These are phyloP conservation scores for Coemansia sp. DNA, from an alignment of 192 early-diverging fungal species.

Conservation along the genomic window DNA sequence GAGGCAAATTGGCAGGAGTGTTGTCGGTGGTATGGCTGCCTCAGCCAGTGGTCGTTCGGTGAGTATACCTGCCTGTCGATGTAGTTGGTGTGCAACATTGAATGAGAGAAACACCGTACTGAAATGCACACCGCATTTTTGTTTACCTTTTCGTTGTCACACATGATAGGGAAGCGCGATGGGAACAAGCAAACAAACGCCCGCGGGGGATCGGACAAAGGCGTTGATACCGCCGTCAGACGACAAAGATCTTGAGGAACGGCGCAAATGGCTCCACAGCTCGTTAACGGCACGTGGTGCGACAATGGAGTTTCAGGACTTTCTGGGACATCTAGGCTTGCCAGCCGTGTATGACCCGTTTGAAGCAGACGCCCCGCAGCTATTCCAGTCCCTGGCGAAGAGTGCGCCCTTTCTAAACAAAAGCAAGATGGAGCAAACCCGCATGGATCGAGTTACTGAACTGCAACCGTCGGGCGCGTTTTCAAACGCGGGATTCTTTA, in stretches of 20 bases:
- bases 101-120: not conserved
- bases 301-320: not conserved
- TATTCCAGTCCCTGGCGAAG: not conserved
- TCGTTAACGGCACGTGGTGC: not conserved
- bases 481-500: not conserved
- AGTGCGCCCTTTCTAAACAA: not conserved
- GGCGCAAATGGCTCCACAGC: not conserved
- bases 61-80: not conserved
- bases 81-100: not conserved
- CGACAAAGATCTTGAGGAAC: not conserved
- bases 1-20: no score
- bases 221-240: not conserved
- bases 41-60: not conserved
- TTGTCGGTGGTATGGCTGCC: not conserved
- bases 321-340: not conserved
- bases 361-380: not conserved
- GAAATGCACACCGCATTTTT: not conserved
- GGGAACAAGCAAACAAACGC: not conserved
- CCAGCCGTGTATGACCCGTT: not conserved
- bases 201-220: not conserved
- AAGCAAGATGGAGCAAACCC: not conserved
- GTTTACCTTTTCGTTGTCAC: not conserved
- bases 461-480: not conserved
- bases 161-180: not conserved
- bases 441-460: not conserved